Base-by-base conservation (phyloP, 192 early-diverging fungal species). In the Allomyces arbusculus region DNA sequence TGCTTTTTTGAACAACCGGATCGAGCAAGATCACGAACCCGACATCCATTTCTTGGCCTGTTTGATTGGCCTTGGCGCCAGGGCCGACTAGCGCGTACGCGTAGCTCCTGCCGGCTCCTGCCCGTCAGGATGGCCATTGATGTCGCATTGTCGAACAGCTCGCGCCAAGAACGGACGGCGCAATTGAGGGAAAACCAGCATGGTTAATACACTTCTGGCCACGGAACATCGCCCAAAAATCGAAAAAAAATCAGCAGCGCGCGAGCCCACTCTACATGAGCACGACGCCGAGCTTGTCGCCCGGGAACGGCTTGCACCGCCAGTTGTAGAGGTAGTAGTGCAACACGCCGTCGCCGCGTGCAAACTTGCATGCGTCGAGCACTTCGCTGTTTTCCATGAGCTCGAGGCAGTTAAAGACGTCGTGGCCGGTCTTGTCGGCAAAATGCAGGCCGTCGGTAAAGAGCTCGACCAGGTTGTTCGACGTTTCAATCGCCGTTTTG, bases 321-420 rank as follows among this genome's bases (percentile, higher is more conserved):
- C 92, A 99, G 78, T 99, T 99, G 79, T 91, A 99, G 67, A 99
- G 73, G 73, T 99, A 99, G 77, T 90, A 99, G 72, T 95, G 87
- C 66, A 99, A 76, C 72, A 83, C 82, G 0, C 96, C 96, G 69
- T 99, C 94, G 58, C 96, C 96, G 20, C 80, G 77, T 50, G 91
- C 90, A 76, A 97, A 99, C 70, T 87, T 88, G 23, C 94, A 84
- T 24, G 88, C 84, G 5, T 88, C 82, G 4, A 88, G 71, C 69
- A 94, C 91, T 65, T 79, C 63, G 7, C 71, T 63, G 76, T 99
- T 99, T 65, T 93, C 90, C 90, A 94, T 89, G 71, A 97, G 78
- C 66, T 89, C 82, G 69, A 99, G 75, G 62, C 88, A 90, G 75
- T 99, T 99, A 69, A 96, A 86, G 24, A 99, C 96, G 77, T 99